Evolutionary conservation across 2,329 filamentous ascomycete genomes (phyloP).

Genomic region (Aspergillus uvarum): DNA sequence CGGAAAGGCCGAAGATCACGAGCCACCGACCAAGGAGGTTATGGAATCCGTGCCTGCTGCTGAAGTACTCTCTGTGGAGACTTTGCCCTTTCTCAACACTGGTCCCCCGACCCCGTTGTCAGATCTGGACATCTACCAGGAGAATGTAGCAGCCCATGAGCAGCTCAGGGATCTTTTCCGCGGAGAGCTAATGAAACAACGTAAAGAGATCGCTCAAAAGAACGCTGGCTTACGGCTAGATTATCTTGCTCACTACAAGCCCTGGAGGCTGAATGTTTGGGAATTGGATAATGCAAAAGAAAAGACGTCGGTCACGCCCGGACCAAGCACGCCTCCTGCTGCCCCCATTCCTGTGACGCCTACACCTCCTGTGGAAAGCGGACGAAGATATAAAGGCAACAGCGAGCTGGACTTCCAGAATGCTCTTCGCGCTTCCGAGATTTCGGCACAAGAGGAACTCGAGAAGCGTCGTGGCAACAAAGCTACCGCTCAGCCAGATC

Average conservation of each 20-base stretch:
- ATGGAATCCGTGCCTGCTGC: constrained; percentile 18
- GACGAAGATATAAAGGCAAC: constrained; percentile 48
- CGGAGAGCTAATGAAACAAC: constrained; percentile 39
- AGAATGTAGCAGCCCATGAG: constrained; percentile 41
- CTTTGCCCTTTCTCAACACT: constrained; percentile 46
- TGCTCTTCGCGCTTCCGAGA: constrained; percentile 48
- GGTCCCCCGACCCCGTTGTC: constrained; percentile 46
- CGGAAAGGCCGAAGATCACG: constrained; percentile 16
- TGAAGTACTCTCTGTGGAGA: constrained; percentile 41
- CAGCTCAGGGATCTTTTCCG: constrained; percentile 41
- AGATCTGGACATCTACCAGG: constrained; percentile 46
- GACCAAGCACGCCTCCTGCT: constrained; percentile 36
- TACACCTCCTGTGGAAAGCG: constrained; percentile 35
- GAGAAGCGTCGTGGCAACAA: constrained; percentile 46
- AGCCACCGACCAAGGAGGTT: constrained; percentile 13
- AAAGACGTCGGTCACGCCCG: constrained; percentile 38
- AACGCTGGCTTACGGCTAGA: constrained; percentile 42
- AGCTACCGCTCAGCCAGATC: constrained; percentile 46
- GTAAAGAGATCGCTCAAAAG: constrained; percentile 39
- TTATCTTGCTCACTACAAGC: constrained; percentile 44
- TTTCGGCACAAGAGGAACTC: constrained; percentile 49
- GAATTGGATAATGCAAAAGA: constrained; percentile 45
- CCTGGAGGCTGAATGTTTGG: constrained; percentile 46
- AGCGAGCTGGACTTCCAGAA: constrained; percentile 52
- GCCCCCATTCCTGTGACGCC: constrained; percentile 33